A percentile compares a stretch with the other conserved stretches of the same genome.
phyloP scores from a whole-genome alignment of 208 protist genomes.

The Wallacemonas sp. region DNA sequence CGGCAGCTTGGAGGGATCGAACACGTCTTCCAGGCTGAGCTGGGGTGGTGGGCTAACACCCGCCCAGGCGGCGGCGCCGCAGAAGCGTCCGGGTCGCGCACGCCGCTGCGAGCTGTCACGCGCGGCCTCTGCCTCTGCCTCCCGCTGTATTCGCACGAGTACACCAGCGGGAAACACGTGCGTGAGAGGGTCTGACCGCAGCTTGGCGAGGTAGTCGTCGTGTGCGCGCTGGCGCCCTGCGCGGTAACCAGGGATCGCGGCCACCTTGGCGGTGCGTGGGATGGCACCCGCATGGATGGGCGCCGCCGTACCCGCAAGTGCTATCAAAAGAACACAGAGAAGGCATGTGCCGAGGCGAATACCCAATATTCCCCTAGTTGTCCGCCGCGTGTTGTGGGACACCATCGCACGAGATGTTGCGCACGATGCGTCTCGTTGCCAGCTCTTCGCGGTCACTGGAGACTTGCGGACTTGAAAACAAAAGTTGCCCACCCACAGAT shows the following conservation, averaged over 20 bases:
- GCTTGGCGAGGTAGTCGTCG: background rate
- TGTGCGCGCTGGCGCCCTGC: background rate
- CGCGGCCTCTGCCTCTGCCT: background rate
- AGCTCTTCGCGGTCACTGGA: no score
- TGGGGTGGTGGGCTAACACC: background rate
- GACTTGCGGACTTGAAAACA: no score
- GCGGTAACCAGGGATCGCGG: background rate
- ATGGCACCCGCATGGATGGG: no score
- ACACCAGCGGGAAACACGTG: background rate
- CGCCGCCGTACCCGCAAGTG: background rate
- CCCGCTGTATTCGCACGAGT: background rate
- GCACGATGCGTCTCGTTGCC: no score
- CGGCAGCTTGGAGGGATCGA: background rate
- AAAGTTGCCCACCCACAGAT: no score
- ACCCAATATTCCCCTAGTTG: background rate
- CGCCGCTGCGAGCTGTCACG: background rate
- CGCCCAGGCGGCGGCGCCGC: background rate
- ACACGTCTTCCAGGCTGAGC: background rate
- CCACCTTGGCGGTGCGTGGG: background rate
- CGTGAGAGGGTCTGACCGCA: background rate
- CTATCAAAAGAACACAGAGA: slow-evolving; percentile 1
- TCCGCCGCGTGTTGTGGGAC: background rate
- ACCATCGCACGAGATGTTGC: no score
- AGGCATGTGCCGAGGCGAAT: no score
- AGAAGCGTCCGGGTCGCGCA: background rate